These are phyloP conservation scores for Noccaea caerulescens DNA, from an alignment of 345 rosid genomes.

Conservation along the genomic window DNA sequence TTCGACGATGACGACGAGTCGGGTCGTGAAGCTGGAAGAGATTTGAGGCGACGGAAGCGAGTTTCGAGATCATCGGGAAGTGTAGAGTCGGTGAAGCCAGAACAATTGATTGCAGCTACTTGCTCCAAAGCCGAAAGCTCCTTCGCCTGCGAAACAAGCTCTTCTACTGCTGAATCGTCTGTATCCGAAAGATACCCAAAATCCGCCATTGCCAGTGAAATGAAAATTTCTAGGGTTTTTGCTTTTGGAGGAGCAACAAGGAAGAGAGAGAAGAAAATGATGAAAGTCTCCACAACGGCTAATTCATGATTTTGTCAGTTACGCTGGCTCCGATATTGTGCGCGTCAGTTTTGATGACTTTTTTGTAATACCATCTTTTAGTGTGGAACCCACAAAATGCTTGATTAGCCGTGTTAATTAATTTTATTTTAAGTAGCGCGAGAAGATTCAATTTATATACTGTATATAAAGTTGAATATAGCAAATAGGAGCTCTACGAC, in stretches of 20 bases:
- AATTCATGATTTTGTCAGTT: constrained; percentile 46
- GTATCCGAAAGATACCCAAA: constrained; percentile 67
- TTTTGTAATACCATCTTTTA: neutral
- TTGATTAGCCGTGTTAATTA: neutral
- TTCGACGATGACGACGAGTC: constrained; percentile 20
- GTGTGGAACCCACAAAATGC: constrained; percentile 22
- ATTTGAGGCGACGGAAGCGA: constrained; percentile 79
- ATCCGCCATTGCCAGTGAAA: constrained; percentile 57
- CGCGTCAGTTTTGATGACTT: constrained; percentile 25
- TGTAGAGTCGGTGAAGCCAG: constrained; percentile 54
- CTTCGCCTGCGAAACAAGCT: constrained; percentile 64
- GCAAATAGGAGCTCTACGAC: too few species aligned
- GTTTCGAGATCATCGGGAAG: constrained; percentile 74
- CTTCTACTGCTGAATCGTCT: constrained; percentile 80
- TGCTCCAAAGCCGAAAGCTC: constrained; percentile 78
- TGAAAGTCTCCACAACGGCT: constrained; percentile 53
- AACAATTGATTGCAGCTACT: constrained; percentile 73
- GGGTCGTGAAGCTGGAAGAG: constrained; percentile 53
- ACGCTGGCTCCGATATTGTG: constrained; percentile 29
- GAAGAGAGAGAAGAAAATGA: neutral
- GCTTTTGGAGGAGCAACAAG: neutral
- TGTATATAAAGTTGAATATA: too few species aligned
- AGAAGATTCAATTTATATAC: neutral
- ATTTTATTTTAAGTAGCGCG: neutral
- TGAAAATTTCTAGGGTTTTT: constrained; percentile 23